phyloP scores from a whole-genome alignment of 495 filamentous ascomycete genomes.

The Platismatia glauca region DNA sequence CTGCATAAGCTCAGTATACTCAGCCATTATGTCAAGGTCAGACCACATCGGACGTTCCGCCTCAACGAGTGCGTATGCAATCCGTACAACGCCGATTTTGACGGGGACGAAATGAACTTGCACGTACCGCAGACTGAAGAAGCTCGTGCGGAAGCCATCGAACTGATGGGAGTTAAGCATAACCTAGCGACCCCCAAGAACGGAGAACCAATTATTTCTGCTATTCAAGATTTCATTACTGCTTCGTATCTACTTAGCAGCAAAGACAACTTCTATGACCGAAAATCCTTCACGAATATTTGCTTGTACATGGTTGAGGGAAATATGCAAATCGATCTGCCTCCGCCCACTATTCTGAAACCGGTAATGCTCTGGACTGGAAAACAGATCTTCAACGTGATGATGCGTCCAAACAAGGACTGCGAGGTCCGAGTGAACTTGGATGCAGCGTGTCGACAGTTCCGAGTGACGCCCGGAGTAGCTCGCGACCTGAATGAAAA shows the following conservation, averaged over 20 bases:
- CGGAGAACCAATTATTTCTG: conserved; percentile 95
- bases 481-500: conserved; percentile 70
- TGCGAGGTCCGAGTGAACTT: conserved; percentile 80
- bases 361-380: conserved; percentile 91
- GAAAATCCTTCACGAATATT: conserved; percentile 75
- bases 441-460: conserved; percentile 85
- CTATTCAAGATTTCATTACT: conserved; percentile 98
- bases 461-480: conserved; percentile 45
- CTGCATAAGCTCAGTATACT: conserved; percentile 98
- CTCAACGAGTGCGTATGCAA: conserved; percentile 97
- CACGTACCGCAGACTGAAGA: conserved; percentile 98
- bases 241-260: conserved; percentile 83
- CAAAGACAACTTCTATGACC: conserved; percentile 88
- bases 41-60: conserved; percentile 92
- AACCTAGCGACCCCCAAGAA: conserved; percentile 94
- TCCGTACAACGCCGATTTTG: conserved; percentile 98
- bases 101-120: conserved; percentile 98
- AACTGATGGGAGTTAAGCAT: conserved; percentile 96
- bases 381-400: conserved; percentile 91
- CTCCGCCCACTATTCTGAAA: conserved; percentile 74
- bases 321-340: conserved; percentile 69
- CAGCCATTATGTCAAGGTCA: conserved; percentile 82
- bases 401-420: conserved; percentile 82
- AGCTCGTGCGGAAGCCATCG: conserved; percentile 87
- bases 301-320: conserved; percentile 91